Base-by-base conservation (phyloP, 192 early-diverging fungal genomes). In the Entrophospora sp. region DNA sequence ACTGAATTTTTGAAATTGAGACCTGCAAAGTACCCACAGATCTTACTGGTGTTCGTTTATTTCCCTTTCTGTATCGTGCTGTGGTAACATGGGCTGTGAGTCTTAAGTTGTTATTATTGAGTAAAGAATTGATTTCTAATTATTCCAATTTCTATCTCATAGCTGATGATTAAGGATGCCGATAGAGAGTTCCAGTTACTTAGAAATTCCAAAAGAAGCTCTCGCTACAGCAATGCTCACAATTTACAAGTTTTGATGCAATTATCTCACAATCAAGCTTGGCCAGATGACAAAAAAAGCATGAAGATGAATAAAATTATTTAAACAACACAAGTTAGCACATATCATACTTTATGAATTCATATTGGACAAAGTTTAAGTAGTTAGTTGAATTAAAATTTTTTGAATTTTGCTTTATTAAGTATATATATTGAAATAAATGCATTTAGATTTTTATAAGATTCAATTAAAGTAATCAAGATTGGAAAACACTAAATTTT, bases 31-130 rank as follows among this genome's bases (percentile, higher is more conserved):
- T 64, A 25, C 48, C 63, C 35, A 51, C 31, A 13, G 34, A 64
- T 38, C 10, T 64, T 10, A 20, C 6, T 37, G 20, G 34, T 13
- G 20, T 64, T 13, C 4, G 52, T 64, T 64, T 64, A 51, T 52
- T 64, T 35, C 20, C 63, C 16, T 52, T 32, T 64, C 34, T 64
- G 20, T 64, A 52, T 51, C 27, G 10, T 18, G 35, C 48, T 16
- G 35, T 64, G 10, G 48, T 64, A 8, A 64, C 48, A 34, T 64
- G 48, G 63, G 62, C 62, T n/a, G 62, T 64, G 52, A 61, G 60
- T 45, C 43, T 16, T 0, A 20, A 1, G 45, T 12, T 42, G 36
- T 4, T 59, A 16, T 55, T 55, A 34, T 30, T 2, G 5, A 2
- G 14, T n/a, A 16, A 59, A 8, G 46, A 35, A 36, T 65, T 65